These are phyloP conservation scores for Sorghum bicolor DNA, from an alignment of 176 grass and related monocot genomes.

Conservation along the genomic window Sorghum_bicolor_NCBIv3 NC_012870.2:18306501-18307000, in stretches of 20 bases:
- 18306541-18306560: neutral
- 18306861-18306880: neutral
- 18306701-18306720: slow-evolving; percentile 98
- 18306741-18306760: slow-evolving; percentile 98
- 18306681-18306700: slow-evolving; percentile 97
- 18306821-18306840: slow-evolving; percentile 13
- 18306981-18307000: neutral
- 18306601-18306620: neutral
- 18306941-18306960: neutral
- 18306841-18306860: neutral
- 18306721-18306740: slow-evolving; percentile 98
- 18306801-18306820: slow-evolving; percentile 68
- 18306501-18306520: slow-evolving; percentile 67
- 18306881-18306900: neutral
- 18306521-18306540: neutral
- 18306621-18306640: neutral
- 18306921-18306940: neutral
- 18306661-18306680: slow-evolving; percentile 37
- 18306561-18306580: neutral
- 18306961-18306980: neutral
- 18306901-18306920: neutral
- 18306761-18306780: slow-evolving; percentile 95
- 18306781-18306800: slow-evolving; percentile 95
- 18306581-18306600: neutral
- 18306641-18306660: neutral